Evolutionary conservation across 2,329 filamentous ascomycete species (phyloP), one percentile per base, ranked within the genome.

Genomic region (Fusarium nanum): DNA sequence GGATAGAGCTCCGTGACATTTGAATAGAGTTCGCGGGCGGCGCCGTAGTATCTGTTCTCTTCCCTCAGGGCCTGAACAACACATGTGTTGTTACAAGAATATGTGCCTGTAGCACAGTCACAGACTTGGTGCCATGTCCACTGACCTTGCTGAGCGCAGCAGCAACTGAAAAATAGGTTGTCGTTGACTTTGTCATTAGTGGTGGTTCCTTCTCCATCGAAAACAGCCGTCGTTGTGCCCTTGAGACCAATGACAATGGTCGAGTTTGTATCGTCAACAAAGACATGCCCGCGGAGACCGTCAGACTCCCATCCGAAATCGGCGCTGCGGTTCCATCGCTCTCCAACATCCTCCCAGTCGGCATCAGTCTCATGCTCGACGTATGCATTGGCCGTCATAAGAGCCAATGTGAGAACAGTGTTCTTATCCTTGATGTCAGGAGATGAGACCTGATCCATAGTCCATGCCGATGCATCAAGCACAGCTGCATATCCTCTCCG

Each of bases 121-220:
- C 96, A 99, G 59, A 97, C 94, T 78, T 97, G 92, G 65, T 92
- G 91, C 91, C 94, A 98, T 18, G 94, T 89, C 82, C 91, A 94
- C 70, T 94, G 93, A 1, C 94, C 94, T 74, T 97, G 94, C 81
- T 98, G 94, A 6, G 90, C 96, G 81, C 96, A 99, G 80, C 96
- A 99, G 82, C 96, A 99, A 77, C 94, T 97, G 82, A 98, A 98
- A 81, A 97, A 97, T 12, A 99, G 85, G 78, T 99, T 99, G 81
- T 99, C 96, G 78, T 98, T 99, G 76, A 94, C 85, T 83, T 99
- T 99, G 82, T 99, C 96, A 73, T 97, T 97, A 27, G 94, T 97
- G 1, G 95, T 98, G 2, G 96, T 98, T 54, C 94, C 95, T 40
- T 95, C 92, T n/a, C 96, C 96, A 78, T 98, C 95, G 77, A 98